Evolutionary conservation across 441 rosid species (phyloP).

Genomic region (Croton laevigatus): DNA sequence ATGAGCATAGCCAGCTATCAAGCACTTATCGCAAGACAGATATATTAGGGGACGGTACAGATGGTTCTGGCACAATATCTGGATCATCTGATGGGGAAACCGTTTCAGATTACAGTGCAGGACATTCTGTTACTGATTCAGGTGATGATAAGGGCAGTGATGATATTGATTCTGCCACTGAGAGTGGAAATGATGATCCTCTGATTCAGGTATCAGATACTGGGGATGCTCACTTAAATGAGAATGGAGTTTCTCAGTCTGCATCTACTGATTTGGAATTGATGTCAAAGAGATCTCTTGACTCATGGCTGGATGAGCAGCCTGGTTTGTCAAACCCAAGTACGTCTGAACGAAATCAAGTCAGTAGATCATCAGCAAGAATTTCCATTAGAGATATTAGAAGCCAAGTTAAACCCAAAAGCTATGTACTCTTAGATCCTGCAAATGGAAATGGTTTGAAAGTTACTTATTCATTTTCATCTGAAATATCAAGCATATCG

Average conservation of each 20-base stretch:
- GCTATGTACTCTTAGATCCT: conserved; percentile 65
- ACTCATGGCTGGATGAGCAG: conserved; percentile 87
- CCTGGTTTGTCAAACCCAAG: conserved; percentile 53
- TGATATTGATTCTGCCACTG: conserved; percentile 49
- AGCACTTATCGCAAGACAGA: conserved; percentile 27
- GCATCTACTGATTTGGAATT: conserved; percentile 47
- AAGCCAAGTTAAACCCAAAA: conserved; percentile 63
- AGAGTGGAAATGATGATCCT: conserved; percentile 45
- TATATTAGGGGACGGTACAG: conserved; percentile 37
- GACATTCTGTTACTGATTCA: conserved; percentile 42
- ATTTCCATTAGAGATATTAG: conserved; percentile 76
- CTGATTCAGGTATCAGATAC: conserved; percentile 75
- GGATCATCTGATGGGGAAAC: conserved; percentile 64
- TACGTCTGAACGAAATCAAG: conserved; percentile 40
- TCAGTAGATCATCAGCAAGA: conserved; percentile 59
- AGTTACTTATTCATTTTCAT: conserved; percentile 75
- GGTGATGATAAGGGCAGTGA: conserved; percentile 36
- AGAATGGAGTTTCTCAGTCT: conserved; percentile 38
- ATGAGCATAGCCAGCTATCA: conserved; percentile 39
- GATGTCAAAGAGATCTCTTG: conserved; percentile 65
- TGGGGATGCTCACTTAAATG: conserved; percentile 33
- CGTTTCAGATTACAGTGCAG: conserved; percentile 71
- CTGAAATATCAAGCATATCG: conserved; percentile 65
- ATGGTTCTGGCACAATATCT: conserved; percentile 46
- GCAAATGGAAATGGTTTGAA: conserved; percentile 83